A percentile compares a stretch with the other conserved stretches of the same genome.
phyloP scores from a whole-genome alignment of 2,329 filamentous ascomycete genomes.

The Fusarium nelsonii region DNA sequence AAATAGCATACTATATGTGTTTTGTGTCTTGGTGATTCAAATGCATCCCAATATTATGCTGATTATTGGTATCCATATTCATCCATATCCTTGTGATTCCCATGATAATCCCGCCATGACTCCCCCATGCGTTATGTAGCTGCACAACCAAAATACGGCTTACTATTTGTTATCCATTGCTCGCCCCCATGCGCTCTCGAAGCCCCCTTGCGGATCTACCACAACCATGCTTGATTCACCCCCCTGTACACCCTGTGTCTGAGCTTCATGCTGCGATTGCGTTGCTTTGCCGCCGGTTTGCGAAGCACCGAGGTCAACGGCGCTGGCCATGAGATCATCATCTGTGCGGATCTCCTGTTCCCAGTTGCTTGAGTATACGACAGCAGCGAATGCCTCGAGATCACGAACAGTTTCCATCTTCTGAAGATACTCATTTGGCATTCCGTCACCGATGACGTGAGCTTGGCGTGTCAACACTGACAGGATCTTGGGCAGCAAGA shows the following conservation, averaged over 20 bases:
- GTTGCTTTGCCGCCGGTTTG: conserved; percentile 23
- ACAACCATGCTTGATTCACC: conserved; percentile 67
- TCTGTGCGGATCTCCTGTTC: conserved; percentile 70
- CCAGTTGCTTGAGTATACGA: conserved; percentile 90
- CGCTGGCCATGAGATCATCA: conserved; percentile 58
- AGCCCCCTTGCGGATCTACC: conserved; percentile 63
- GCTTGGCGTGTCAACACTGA: conserved; percentile 93
- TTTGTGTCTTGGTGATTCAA: conserved; percentile 32
- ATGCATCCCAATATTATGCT: conserved; percentile 35
- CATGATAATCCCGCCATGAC: conserved; percentile 31
- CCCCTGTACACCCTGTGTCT: conserved; percentile 31
- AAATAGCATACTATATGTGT: conserved; percentile 33
- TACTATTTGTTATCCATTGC: conserved; percentile 57
- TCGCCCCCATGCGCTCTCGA: conserved; percentile 79
- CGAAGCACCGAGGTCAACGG: conserved; percentile 51
- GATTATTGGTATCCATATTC: conserved; percentile 22
- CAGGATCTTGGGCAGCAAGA: conserved; percentile 85
- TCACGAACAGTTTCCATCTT: conserved; percentile 82
- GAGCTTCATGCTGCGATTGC: conserved; percentile 33
- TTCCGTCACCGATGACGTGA: conserved; percentile 85
- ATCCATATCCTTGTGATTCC: conserved; percentile 6
- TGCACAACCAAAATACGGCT: conserved; percentile 24
- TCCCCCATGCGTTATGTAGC: conserved; percentile 30
- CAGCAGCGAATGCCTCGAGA: conserved; percentile 85
- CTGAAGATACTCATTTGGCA: conserved; percentile 76